Percentiles rank a stretch among this genome's conserved stretches.
These are phyloP conservation scores for Amphibolis antarctica DNA, from an alignment of 106 monocot species.

Conservation along the genomic window DNA sequence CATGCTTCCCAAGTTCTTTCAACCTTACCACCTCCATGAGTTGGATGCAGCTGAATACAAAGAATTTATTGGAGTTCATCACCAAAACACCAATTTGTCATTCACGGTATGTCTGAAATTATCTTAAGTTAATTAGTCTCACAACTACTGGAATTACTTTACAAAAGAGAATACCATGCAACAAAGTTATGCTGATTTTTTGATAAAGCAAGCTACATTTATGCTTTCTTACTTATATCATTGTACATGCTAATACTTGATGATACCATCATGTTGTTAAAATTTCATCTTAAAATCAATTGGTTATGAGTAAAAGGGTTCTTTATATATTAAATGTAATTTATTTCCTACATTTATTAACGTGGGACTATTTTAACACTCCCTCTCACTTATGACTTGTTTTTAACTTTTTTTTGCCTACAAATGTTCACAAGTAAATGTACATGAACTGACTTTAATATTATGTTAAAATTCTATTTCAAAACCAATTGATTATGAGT, in stretches of 20 bases:
- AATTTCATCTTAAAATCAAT: too few relatives aligned
- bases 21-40: constrained; percentile 41
- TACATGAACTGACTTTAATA: too few relatives aligned
- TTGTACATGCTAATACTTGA: neutral
- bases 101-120: constrained; percentile 22
- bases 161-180: neutral
- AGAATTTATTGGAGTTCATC: constrained; percentile 51
- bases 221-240: neutral
- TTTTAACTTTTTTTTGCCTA: too few relatives aligned
- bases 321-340: too few relatives aligned
- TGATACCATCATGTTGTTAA: neutral
- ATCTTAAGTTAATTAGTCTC: neutral
- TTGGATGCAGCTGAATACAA: constrained; percentile 95
- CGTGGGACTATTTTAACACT: too few relatives aligned
- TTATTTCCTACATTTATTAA: too few relatives aligned
- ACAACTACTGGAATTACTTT: too few relatives aligned
- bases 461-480: too few relatives aligned
- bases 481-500: too few relatives aligned
- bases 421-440: too few relatives aligned
- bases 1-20: constrained; percentile 66
- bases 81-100: constrained; percentile 20
- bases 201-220: neutral
- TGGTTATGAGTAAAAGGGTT: too few relatives aligned
- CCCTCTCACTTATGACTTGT: too few relatives aligned
- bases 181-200: neutral